Evolutionary conservation across 176 grass and related monocot genomes (phyloP).

Genomic region (Paspalum notatum): DNA sequence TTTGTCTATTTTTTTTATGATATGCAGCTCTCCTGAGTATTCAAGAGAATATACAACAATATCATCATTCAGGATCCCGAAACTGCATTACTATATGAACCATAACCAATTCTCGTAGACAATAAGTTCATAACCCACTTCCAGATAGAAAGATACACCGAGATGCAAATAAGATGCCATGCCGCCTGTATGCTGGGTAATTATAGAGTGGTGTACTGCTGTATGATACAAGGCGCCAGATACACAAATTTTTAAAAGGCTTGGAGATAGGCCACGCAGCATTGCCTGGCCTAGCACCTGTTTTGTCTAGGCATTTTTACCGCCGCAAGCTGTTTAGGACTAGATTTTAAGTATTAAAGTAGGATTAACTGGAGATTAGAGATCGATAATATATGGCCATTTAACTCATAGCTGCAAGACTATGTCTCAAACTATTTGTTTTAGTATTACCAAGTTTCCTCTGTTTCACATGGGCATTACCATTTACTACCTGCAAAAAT

Average conservation of each 20-base stretch:
- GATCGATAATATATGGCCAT: background rate
- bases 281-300: background rate
- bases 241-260: background rate
- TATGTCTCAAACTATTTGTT: background rate
- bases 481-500: background rate
- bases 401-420: background rate
- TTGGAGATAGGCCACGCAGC: background rate
- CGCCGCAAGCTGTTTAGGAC: background rate
- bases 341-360: background rate
- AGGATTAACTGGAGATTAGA: background rate
- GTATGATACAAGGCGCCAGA: background rate
- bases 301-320: background rate
- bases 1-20: too few relatives aligned
- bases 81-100: background rate
- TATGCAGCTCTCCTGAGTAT: too few relatives aligned
- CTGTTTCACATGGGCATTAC: background rate
- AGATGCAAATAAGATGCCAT: background rate
- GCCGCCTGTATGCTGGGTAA: background rate
- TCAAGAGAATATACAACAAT: background rate
- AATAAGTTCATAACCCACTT: constrained; percentile 10
- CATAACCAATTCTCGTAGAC: background rate
- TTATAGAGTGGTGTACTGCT: background rate
- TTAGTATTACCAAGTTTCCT: background rate
- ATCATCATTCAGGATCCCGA: background rate
- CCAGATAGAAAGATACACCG: background rate